Percentiles rank a stretch among this genome's conserved stretches.
These are phyloP conservation scores for Acanthamoeba sp. DNA, from an alignment of 208 protist species.

Conservation along the genomic window DNA sequence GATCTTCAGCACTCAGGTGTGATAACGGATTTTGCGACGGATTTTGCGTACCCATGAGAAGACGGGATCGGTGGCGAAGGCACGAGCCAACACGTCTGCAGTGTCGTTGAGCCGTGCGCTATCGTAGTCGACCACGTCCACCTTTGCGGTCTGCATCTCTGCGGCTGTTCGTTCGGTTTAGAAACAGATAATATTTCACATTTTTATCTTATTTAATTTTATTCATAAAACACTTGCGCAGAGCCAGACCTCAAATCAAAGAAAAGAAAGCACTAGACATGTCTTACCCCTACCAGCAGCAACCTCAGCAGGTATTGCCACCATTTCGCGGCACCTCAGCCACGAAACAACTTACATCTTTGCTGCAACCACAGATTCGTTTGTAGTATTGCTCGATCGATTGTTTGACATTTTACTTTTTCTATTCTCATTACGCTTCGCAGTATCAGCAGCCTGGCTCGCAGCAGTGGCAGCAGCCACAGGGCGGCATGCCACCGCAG, in stretches of 20 bases:
- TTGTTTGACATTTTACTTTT: too few species aligned
- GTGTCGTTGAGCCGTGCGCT: background rate
- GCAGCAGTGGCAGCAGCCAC: background rate
- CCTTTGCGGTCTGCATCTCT: background rate
- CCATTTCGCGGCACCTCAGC: too few species aligned
- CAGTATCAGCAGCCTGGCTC: background rate
- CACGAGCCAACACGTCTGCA: background rate
- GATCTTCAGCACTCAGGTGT: background rate
- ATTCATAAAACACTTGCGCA: too few species aligned
- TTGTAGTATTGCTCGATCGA: too few species aligned
- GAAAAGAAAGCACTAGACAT: too few species aligned
- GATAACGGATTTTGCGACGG: background rate
- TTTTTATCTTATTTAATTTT: background rate
- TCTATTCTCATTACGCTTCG: too few species aligned
- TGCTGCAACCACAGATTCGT: background rate
- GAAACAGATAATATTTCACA: background rate
- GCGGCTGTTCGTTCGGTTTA: background rate
- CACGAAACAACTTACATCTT: background rate
- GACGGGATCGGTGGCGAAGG: conserved; percentile 1
- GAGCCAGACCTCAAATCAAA: too few species aligned
- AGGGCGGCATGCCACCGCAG: background rate
- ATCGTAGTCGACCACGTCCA: background rate
- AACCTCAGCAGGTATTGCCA: background rate
- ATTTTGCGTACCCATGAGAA: conserved; percentile 14
- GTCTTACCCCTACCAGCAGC: conserved; percentile 1